These are phyloP conservation scores for Jacaranda mimosifolia DNA, from an alignment of 257 asterid genomes.

Conservation along the genomic window DNA sequence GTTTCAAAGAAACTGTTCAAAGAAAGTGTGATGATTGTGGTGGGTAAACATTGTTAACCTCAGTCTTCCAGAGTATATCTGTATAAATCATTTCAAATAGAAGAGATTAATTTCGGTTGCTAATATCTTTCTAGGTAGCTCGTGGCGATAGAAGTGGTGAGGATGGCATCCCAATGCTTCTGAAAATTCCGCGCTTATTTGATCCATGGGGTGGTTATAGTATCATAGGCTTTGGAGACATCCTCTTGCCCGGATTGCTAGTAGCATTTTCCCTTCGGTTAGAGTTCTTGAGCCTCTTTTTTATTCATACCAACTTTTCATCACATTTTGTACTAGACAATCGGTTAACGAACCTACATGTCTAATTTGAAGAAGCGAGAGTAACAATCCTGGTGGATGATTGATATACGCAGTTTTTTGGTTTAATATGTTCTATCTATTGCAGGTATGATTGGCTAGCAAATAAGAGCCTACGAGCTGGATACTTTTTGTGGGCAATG, in stretches of 20 bases:
- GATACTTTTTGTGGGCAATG: conserved; percentile 98
- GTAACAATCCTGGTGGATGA: background rate
- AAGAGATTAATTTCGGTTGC: conserved; percentile 19
- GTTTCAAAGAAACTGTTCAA: conserved; percentile 78
- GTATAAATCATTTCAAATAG: conserved; percentile 22
- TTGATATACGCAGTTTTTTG: background rate
- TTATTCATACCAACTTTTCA: background rate
- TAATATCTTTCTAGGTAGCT: conserved; percentile 66
- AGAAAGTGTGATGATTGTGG: conserved; percentile 97
- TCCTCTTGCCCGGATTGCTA: conserved; percentile 82
- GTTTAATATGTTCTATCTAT: conserved; percentile 17
- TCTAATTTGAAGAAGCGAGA: background rate
- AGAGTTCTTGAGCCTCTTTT: conserved; percentile 21
- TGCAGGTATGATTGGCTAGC: conserved; percentile 91
- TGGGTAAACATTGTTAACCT: conserved; percentile 47
- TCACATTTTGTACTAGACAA: too few species aligned
- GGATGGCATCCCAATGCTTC: conserved; percentile 91
- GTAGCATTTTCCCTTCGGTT: conserved; percentile 90
- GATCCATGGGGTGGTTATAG: conserved; percentile 99
- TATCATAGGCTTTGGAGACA: conserved; percentile 92
- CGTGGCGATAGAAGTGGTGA: conserved; percentile 93
- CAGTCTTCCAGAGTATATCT: conserved; percentile 9
- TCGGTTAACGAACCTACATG: too few species aligned
- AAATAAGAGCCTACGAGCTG: conserved; percentile 71
- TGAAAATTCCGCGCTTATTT: conserved; percentile 85